Conservation (phyloP, 2,329 filamentous ascomycete genomes). For the Lizonia empirigonia region DNA sequence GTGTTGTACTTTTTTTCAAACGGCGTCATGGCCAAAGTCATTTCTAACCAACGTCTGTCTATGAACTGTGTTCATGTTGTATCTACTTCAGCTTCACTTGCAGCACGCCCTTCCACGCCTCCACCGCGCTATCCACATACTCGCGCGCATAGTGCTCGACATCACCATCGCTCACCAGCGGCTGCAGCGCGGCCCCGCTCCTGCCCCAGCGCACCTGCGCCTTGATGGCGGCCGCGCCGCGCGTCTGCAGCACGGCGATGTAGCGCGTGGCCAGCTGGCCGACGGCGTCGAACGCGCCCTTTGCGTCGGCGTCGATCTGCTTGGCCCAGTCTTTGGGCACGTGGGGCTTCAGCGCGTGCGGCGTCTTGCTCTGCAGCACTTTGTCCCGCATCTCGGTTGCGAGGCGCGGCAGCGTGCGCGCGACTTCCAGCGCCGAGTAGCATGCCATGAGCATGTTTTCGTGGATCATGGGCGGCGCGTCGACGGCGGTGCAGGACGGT, state of each 20-base stretch:
- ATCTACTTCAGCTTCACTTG: conserved; percentile 45
- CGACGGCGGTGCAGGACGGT: conserved; percentile 15
- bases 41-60: too few relatives aligned
- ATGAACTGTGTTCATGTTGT: too few relatives aligned
- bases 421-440: conserved; percentile 34
- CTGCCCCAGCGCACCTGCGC: conserved; percentile 30
- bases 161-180: conserved; percentile 30
- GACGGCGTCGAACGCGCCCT: conserved; percentile 23
- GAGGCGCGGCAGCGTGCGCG: conserved; percentile 22
- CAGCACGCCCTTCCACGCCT: conserved; percentile 39
- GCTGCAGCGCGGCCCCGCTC: conserved; percentile 30
- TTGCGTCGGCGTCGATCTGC: conserved; percentile 16
- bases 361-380: conserved; percentile 23
- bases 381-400: conserved; percentile 23
- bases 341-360: conserved; percentile 22
- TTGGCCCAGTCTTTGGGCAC: conserved; percentile 25
- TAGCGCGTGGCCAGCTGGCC: conserved; percentile 20
- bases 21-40: too few relatives aligned
- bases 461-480: conserved; percentile 27
- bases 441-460: conserved; percentile 31
- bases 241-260: conserved; percentile 28
- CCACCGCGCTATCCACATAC: conserved; percentile 41
- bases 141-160: conserved; percentile 34
- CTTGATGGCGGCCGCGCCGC: conserved; percentile 28
- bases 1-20: too few relatives aligned